Evolutionary conservation across 345 rosid species (phyloP).

Genomic region (Aethionema arabicum): DNA sequence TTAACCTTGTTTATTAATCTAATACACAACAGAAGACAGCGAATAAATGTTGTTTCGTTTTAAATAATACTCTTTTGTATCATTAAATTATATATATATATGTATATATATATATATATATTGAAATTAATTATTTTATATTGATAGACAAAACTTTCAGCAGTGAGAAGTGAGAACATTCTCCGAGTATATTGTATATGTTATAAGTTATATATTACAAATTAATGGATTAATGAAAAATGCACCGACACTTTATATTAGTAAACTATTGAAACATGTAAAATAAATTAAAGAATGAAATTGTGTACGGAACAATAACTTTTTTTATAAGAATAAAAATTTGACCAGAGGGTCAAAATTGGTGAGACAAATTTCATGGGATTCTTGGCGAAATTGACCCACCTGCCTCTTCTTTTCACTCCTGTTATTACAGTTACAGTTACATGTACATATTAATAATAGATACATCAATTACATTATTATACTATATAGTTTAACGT

Average conservation of each 20-base stretch:
- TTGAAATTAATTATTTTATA: too few relatives aligned
- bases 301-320: background rate
- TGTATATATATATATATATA: too few relatives aligned
- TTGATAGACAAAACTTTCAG: too few relatives aligned
- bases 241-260: background rate
- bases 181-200: background rate
- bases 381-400: constrained; percentile 36
- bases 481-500: background rate
- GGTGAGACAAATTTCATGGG: constrained; percentile 33
- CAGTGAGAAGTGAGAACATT: too few relatives aligned
- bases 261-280: background rate
- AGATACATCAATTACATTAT: constrained; percentile 2
- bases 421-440: constrained; percentile 18
- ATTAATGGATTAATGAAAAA: background rate
- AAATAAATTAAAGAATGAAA: background rate
- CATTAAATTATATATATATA: too few relatives aligned
- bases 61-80: too few relatives aligned
- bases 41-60: background rate
- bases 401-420: constrained; percentile 11
- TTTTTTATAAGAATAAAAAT: background rate
- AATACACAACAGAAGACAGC: background rate
- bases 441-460: too few relatives aligned
- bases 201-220: background rate
- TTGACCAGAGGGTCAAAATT: constrained; percentile 15
- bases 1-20: background rate